Conservation (phyloP, 2,329 filamentous ascomycete genomes). For the Fusarium protoensiforme region DNA sequence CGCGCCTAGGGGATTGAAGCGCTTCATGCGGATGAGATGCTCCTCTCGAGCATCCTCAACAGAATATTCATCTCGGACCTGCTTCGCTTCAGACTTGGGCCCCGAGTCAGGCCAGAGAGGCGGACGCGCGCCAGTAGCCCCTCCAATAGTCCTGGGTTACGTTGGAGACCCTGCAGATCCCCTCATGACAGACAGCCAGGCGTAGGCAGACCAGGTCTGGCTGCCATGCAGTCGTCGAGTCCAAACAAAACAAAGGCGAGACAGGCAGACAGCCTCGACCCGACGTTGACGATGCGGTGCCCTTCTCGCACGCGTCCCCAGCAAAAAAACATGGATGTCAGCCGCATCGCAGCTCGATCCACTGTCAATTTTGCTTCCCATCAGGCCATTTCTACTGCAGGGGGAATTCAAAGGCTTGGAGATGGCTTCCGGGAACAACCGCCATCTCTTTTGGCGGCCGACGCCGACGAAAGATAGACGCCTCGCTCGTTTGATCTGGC, state of each 20-base stretch:
- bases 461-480: constrained; percentile 10
- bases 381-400: constrained; percentile 39
- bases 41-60: constrained; percentile 18
- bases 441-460: constrained; percentile 24
- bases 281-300: not conserved
- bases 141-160: constrained; percentile 19
- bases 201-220: constrained; percentile 3
- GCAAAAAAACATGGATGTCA: constrained; percentile 3
- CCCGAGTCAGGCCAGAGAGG: constrained; percentile 22
- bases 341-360: constrained; percentile 32
- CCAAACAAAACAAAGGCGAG: constrained; percentile 11
- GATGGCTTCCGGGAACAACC: constrained; percentile 21
- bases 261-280: not conserved
- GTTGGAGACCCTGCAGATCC: constrained; percentile 19
- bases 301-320: not conserved
- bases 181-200: not conserved
- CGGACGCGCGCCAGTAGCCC: constrained; percentile 18
- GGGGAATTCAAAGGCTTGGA: constrained; percentile 26
- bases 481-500: not conserved
- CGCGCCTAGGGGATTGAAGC: not conserved
- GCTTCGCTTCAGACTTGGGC: not conserved
- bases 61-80: constrained; percentile 7
- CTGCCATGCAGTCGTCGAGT: constrained; percentile 6
- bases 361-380: constrained; percentile 19
- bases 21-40: constrained; percentile 22